Evolutionary conservation across 495 filamentous ascomycete species (phyloP), one percentile per base, ranked within the genome.

Genomic region (Penicillium verhagenii): DNA sequence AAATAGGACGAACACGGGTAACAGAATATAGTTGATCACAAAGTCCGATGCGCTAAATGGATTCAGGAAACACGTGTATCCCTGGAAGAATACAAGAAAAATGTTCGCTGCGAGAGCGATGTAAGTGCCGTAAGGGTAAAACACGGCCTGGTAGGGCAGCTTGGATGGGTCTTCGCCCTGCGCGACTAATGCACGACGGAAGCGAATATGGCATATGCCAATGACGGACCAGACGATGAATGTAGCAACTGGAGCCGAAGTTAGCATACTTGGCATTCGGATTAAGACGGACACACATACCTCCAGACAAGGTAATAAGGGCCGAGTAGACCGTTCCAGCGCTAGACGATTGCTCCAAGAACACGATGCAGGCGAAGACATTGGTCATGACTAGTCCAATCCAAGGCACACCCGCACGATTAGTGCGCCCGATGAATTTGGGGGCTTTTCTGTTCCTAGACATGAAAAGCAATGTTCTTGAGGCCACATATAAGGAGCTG

Each of bases 211-310:
- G 3, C 81, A 83, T 40, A 89, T 72, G 47, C 76, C 75, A 48
- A 90, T 89, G 23, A 78, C 70, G 0, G 73, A 79, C 86, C 86
- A 90, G 33, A 87, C 85, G 47, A 89, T 68, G 58, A 88, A 89
- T 0, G 83, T 87, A 2, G 83, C 79, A 4, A 88, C 83, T 47
- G 72, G 72, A 21, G n/a, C 1, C 23, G 23, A 13, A 6, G 19
- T 57, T 50, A 50, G 26, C 37, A 66, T 70, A n/a, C n/a, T n/a
- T n/a, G n/a, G n/a, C n/a, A n/a, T n/a, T n/a, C n/a, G n/a, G n/a
- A n/a, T n/a, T n/a, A n/a, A n/a, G n/a, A n/a, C n/a, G n/a, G n/a
- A n/a, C n/a, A 51, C n/a, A 58, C 65, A 20, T 59, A 70, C 67
- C 70, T 9, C 75, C 76, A n/a, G 72, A 75, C 10, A 78, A 65